These are phyloP conservation scores for Corylus avellana DNA, from an alignment of 306 rosid species.

Conservation along the genomic window DNA sequence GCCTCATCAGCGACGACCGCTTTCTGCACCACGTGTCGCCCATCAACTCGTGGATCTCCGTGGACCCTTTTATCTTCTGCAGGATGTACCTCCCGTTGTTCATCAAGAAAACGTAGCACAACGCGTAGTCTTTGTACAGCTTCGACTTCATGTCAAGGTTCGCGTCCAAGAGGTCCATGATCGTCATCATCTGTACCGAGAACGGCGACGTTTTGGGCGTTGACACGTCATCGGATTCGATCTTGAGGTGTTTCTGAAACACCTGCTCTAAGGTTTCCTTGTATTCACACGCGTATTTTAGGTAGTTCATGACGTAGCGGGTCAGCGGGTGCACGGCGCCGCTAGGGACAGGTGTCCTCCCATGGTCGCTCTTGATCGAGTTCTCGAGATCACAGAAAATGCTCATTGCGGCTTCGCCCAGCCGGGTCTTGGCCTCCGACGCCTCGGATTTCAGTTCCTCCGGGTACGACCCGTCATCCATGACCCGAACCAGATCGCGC, in stretches of 20 bases:
- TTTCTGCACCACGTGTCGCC: conserved; percentile 76
- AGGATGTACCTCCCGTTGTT: conserved; percentile 81
- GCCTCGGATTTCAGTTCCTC: conserved; percentile 50
- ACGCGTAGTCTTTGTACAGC: conserved; percentile 50
- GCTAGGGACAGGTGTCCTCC: conserved; percentile 61
- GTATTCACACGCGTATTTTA: conserved; percentile 78
- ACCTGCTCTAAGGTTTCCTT: conserved; percentile 63
- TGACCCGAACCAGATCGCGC: conserved; percentile 39
- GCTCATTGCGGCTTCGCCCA: conserved; percentile 45
- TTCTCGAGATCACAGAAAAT: conserved; percentile 63
- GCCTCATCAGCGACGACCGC: conserved; percentile 52
- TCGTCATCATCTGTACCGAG: conserved; percentile 36
- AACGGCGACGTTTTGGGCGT: conserved; percentile 47
- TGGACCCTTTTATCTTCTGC: conserved; percentile 71
- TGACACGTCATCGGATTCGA: conserved; percentile 20
- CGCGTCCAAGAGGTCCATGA: conserved; percentile 64
- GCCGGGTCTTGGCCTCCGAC: conserved; percentile 25
- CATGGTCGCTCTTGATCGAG: conserved; percentile 63
- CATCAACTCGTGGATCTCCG: conserved; percentile 54
- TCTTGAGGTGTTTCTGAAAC: conserved; percentile 27
- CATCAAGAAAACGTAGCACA: conserved; percentile 69
- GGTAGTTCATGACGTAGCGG: conserved; percentile 82
- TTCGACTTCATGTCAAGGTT: conserved; percentile 63
- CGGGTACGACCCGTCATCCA: conserved; percentile 19
- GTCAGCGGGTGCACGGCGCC: conserved; percentile 82